Base-by-base conservation (phyloP, 139 green algal genomes). In the Chlamydomonas sphaeroides region DNA sequence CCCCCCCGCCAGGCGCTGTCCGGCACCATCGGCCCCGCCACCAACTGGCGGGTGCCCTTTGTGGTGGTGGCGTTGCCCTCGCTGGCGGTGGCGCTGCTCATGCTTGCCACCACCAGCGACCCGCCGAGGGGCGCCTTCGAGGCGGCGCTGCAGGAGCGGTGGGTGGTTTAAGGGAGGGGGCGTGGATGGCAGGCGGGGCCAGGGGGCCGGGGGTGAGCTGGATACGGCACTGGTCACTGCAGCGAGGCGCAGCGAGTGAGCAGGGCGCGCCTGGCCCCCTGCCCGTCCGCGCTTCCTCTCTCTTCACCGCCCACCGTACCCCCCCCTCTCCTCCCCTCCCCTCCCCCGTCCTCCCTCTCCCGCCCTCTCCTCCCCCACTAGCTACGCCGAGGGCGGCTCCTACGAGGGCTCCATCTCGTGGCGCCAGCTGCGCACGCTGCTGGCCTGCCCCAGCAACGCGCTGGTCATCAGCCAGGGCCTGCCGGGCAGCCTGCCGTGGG, bases 11-110 rank as follows among this genome's bases (percentile, higher is more conserved):
- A 89, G 89, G 42, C 87, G 53, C 62, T 96, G 1, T 84, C 91
- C 33, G 94, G 89, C 17, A 89, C 91, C 66, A 66, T 95, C 20
- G 94, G 93, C n/a, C 86, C 90, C 21, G 78, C 83, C 32, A 86
- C 91, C 18, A 92, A 94, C 71, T 98, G 95, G 95, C 89, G 94
- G 3, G 84, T 93, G 78, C 95, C 95, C 0, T 98, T 98, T 86
- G 87, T 96, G 7, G 87, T 98, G 35, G 89, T 98, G 25, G 89
- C 91, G 0, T 59, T 90, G 0, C 94, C 94, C 0, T 71, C 91
- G 1, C 56, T 98, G 5, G 30, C 78, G 30, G 53, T 94, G 3
- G 92, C 93, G 0, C 32, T 78, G 0, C 0, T 95, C 30, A 94
- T 97, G 91, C 25, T 95, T 49, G 17, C 84, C 25, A 93, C 86